Percentiles rank a stretch among this genome's conserved stretches.
Conservation (phyloP, 306 rosid species). For the Citrullus amarus region DNA sequence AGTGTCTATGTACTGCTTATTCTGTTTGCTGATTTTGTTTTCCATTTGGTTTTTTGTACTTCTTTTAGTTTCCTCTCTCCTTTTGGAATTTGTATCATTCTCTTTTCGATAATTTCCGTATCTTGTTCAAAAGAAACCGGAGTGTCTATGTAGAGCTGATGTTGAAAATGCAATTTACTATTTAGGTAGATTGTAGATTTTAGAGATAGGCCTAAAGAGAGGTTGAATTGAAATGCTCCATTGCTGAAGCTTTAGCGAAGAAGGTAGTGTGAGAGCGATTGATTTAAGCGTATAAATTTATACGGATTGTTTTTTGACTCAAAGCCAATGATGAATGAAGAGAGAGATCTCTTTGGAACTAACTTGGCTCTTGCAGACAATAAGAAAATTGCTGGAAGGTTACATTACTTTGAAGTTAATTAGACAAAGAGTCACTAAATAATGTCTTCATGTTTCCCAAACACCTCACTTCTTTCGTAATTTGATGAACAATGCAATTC, state of each 20-base stretch:
- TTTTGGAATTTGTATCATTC: no score
- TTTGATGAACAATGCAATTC: neutral
- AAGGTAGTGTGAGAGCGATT: neutral
- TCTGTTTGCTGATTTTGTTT: no score
- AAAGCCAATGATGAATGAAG: neutral
- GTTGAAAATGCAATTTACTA: neutral
- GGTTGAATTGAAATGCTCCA: neutral
- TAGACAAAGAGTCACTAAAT: neutral
- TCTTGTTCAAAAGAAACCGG: no score
- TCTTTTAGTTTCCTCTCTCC: no score
- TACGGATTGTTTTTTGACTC: neutral
- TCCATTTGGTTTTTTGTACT: no score
- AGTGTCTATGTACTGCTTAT: neutral
- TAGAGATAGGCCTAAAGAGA: neutral
- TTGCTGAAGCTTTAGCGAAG: neutral
- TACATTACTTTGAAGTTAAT: neutral
- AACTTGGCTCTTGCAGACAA: neutral
- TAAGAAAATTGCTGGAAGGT: neutral
- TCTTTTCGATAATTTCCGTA: no score
- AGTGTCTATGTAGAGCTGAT: no score
- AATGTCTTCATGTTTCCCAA: neutral
- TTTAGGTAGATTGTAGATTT: neutral
- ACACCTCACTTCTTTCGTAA: neutral
- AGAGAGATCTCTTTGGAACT: neutral
- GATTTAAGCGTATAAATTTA: neutral